These are phyloP conservation scores for Plasmopara viticola DNA, from an alignment of 352 stramenopile species.

Conservation along the genomic window DNA sequence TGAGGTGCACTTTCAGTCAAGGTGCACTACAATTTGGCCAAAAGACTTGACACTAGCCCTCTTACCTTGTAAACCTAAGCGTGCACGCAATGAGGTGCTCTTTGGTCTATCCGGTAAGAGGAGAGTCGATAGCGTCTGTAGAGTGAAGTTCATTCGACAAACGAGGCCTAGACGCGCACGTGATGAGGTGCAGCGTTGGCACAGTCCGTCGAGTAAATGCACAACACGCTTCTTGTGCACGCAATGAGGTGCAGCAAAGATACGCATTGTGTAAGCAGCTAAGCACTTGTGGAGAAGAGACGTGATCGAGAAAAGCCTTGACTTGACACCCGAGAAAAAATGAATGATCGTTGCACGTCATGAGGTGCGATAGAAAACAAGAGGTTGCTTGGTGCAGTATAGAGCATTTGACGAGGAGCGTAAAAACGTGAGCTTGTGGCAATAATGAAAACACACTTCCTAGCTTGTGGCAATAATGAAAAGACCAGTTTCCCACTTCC, in stretches of 20 bases:
- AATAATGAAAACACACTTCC: neutral
- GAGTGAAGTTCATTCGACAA: conserved; percentile 3
- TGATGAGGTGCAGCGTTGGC: conserved; percentile 17
- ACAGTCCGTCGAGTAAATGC: conserved; percentile 4
- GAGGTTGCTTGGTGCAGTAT: conserved; percentile 5
- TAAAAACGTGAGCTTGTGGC: neutral
- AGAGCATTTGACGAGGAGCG: neutral
- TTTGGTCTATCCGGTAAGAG: conserved; percentile 3
- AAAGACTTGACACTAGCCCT: conserved; percentile 8
- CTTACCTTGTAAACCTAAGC: conserved; percentile 2
- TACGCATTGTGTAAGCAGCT: neutral
- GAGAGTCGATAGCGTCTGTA: conserved; percentile 1
- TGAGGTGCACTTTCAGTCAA: conserved; percentile 21
- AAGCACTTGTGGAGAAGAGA: conserved; percentile 1
- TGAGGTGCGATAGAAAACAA: conserved; percentile 8
- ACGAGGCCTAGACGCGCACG: conserved; percentile 1
- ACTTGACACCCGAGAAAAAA: neutral
- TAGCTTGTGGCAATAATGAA: neutral
- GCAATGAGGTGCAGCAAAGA: conserved; percentile 20
- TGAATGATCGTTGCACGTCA: conserved; percentile 7
- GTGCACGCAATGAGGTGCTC: conserved; percentile 22
- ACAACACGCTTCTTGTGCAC: conserved; percentile 5
- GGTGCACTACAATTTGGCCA: conserved; percentile 6
- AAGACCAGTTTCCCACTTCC: neutral
- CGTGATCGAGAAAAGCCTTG: conserved; percentile 3